Evolutionary conservation across 2,329 filamentous ascomycete species (phyloP), one percentile per base, ranked within the genome.

Genomic region (Dothistroma septosporum): DNA sequence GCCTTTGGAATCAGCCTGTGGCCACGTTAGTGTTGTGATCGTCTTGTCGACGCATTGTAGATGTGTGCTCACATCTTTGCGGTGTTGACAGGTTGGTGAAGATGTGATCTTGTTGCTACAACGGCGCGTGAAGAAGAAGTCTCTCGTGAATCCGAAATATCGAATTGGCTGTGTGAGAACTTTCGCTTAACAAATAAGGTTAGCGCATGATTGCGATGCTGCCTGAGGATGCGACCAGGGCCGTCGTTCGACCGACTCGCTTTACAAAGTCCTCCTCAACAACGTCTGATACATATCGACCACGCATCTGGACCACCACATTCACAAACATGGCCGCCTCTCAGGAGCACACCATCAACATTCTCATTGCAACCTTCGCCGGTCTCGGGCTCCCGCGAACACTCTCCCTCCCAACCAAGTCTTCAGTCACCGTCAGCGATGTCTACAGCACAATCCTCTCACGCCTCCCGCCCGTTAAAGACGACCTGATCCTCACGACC

Each of bases 1-100:
- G 91, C 90, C 89, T 97, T 97, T 81, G 94, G 94, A 82, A 99
- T 99, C 86, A 99, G 89, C 94, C 89, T 92, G 72, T 12, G 31
- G 32, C 12, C 28, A n/a, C 64, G 61, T 48, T 12, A 53, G 49
- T 28, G 35, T 53, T 50, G 59, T 56, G 46, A 41, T 35, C 14
- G 28, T 48, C 37, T n/a, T 49, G 24, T 10, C 7, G n/a, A 19
- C 4, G 14, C 35, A 57, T 44, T 21, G n/a, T 19, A 19, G 21
- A 11, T 32, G 9, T 44, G 19, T 56, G 37, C 71, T 54, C 64
- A 74, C 74, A 80, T 80, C 72, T 79, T 80, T 76, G 74, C 77
- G 74, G 76, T 73, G 63, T 68, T 64, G 57, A 53, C 52, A 60
- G 61, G 48, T 58, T 55, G 50, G 55, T 28, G 58, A 41, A 61